phyloP scores from a whole-genome alignment of 2,329 filamentous ascomycete genomes.

The Sphaerulina vaccinii region DNA sequence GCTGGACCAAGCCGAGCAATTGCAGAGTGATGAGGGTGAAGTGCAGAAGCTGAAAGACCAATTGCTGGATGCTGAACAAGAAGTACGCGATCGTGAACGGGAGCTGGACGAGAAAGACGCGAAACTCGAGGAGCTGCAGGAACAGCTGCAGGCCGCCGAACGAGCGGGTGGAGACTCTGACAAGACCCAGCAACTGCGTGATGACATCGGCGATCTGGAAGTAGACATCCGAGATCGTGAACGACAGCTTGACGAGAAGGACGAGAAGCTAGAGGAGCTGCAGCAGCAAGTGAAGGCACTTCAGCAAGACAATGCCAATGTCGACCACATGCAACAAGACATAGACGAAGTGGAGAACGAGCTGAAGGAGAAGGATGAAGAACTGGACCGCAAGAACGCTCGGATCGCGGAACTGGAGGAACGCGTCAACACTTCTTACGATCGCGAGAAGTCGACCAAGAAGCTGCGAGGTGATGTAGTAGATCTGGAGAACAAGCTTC shows the following conservation, averaged over 20 bases:
- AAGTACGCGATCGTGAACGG: slow-evolving; percentile 51
- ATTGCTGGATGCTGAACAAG: slow-evolving; percentile 50
- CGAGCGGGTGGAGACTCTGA: slow-evolving; percentile 35
- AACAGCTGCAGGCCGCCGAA: slow-evolving; percentile 41
- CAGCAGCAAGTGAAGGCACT: slow-evolving; percentile 41
- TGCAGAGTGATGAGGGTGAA: slow-evolving; percentile 34
- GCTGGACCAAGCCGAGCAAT: slow-evolving; percentile 41
- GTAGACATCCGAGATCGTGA: slow-evolving; percentile 52
- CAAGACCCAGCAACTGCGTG: slow-evolving; percentile 41
- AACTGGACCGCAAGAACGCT: slow-evolving; percentile 33
- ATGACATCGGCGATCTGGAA: slow-evolving; percentile 52
- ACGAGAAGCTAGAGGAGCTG: slow-evolving; percentile 53
- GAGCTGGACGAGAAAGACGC: slow-evolving; percentile 45
- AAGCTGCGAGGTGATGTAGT: slow-evolving; percentile 39
- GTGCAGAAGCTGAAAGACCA: slow-evolving; percentile 47
- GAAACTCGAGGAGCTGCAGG: slow-evolving; percentile 49
- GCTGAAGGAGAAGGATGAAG: slow-evolving; percentile 51
- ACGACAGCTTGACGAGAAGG: slow-evolving; percentile 37
- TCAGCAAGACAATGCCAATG: slow-evolving; percentile 43
- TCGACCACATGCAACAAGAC: slow-evolving; percentile 60
- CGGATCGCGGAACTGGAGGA: slow-evolving; percentile 36
- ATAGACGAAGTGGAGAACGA: slow-evolving; percentile 52
- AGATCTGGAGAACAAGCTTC: slow-evolving; percentile 37
- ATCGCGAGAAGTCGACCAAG: slow-evolving; percentile 40
- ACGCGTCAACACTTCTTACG: slow-evolving; percentile 33